Percentiles rank a stretch among this genome's conserved stretches.
Evolutionary conservation across 768 basidiomycete species (phyloP).

Genomic region (Hemileccinum rubropunctum): DNA sequence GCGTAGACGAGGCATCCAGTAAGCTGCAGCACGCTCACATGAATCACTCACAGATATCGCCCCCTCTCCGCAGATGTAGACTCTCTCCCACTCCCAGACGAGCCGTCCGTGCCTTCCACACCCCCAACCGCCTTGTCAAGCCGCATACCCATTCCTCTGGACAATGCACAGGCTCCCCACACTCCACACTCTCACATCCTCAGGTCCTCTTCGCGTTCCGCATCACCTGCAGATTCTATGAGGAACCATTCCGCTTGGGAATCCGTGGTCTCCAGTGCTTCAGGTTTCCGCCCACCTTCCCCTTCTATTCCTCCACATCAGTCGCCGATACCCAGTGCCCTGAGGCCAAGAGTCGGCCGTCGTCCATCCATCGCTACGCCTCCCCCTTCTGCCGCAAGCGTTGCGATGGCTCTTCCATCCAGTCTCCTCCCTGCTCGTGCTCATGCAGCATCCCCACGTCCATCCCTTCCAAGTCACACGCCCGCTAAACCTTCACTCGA

Average conservation of each 20-base stretch:
- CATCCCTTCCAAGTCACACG: conserved; percentile 10
- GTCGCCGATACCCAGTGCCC: conserved; percentile 21
- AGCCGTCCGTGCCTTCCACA: background rate
- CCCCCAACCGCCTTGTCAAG: background rate
- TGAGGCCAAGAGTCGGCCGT: conserved; percentile 37
- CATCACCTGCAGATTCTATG: conserved; percentile 39
- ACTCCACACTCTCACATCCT: conserved; percentile 3
- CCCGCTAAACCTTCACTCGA: conserved; percentile 21
- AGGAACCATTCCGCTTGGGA: conserved; percentile 25
- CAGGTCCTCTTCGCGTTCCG: conserved; percentile 34
- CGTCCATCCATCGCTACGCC: conserved; percentile 45
- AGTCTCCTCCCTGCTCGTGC: conserved; percentile 24
- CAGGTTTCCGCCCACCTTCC: conserved; percentile 22
- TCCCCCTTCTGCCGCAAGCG: conserved; percentile 28
- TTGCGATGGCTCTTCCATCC: conserved; percentile 19
- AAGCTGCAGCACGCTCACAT: too few relatives aligned
- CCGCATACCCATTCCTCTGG: conserved; percentile 1
- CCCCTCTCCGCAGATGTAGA: too few relatives aligned
- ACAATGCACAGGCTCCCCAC: conserved; percentile 20
- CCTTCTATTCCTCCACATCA: conserved; percentile 22
- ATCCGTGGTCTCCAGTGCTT: conserved; percentile 12
- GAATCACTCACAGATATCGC: background rate
- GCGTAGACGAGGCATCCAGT: conserved; percentile 45
- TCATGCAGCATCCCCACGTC: conserved; percentile 25
- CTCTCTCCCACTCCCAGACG: background rate